Percentiles rank a stretch among this genome's conserved stretches.
These are phyloP conservation scores for Dendrothele bispora DNA, from an alignment of 768 basidiomycete species.

Conservation along the genomic window DNA sequence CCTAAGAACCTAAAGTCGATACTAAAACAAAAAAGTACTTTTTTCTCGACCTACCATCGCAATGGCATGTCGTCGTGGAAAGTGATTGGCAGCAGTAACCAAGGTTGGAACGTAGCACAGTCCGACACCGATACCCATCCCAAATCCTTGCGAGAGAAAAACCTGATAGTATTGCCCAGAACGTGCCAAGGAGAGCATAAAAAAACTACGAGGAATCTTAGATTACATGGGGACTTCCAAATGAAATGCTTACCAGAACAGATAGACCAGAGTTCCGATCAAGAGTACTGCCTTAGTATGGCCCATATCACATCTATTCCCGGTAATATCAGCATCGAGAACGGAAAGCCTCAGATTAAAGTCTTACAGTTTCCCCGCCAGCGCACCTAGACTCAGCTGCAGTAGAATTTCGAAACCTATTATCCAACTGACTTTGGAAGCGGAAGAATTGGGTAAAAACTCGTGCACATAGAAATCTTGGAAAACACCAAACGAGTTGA, in stretches of 20 bases:
- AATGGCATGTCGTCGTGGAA: constrained; percentile 3
- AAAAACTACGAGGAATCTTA: not conserved
- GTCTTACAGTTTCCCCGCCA: constrained; percentile 1
- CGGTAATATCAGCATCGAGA: not conserved
- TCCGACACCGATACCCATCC: constrained; percentile 5
- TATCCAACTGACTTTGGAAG: constrained; percentile 2
- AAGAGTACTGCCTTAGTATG: constrained; percentile 1
- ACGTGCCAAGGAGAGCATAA: not conserved
- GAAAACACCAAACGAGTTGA: constrained; percentile 4
- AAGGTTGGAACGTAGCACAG: constrained; percentile 5
- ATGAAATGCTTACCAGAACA: not conserved
- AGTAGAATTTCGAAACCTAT: constrained; percentile 3
- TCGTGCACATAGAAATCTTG: constrained; percentile 4
- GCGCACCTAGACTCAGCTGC: constrained; percentile 2
- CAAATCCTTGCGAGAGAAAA: constrained; percentile 3
- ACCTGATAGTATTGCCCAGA: constrained; percentile 3
- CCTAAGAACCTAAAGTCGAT: not conserved
- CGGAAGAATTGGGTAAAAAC: constrained; percentile 3
- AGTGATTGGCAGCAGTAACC: constrained; percentile 1
- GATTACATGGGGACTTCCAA: not conserved
- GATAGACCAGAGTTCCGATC: constrained; percentile 1
- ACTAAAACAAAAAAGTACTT: not conserved
- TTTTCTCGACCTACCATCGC: not conserved
- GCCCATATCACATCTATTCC: constrained; percentile 2
- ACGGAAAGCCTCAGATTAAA: not conserved